Evolutionary conservation across 495 filamentous ascomycete genomes (phyloP).

Genomic region (Neurospora sp.): DNA sequence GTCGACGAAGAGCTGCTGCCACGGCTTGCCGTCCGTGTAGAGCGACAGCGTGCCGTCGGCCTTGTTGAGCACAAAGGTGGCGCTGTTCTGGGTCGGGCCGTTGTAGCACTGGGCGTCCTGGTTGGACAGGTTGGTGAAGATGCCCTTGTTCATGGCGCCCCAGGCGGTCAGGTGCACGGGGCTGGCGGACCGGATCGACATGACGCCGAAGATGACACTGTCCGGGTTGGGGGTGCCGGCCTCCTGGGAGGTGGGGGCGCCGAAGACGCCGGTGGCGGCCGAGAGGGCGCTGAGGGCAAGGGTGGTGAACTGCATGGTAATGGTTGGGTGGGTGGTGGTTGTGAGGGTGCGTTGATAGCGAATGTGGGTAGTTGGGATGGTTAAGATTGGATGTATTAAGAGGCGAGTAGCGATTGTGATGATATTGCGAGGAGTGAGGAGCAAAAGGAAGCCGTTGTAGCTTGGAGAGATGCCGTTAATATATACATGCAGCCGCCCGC

Average conservation of each 20-base stretch:
- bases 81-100: conserved; percentile 25
- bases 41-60: conserved; percentile 36
- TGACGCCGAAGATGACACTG: conserved; percentile 28
- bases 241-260: conserved; percentile 6
- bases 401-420: background rate
- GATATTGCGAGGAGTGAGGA: background rate
- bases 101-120: conserved; percentile 36
- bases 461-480: background rate
- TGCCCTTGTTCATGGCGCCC: conserved; percentile 32
- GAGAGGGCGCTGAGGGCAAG: conserved; percentile 23
- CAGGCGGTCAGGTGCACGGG: conserved; percentile 33
- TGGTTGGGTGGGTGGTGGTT: background rate
- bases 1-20: conserved; percentile 42
- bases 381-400: background rate
- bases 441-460: background rate
- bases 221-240: conserved; percentile 5
- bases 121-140: conserved; percentile 32
- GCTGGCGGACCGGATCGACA: conserved; percentile 38
- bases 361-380: background rate
- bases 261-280: conserved; percentile 31
- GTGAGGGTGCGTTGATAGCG: background rate
- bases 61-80: conserved; percentile 37
- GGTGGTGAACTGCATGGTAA: conserved; percentile 11
- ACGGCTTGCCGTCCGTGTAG: conserved; percentile 26
- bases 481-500: background rate